Base-by-base conservation (phyloP, 495 filamentous ascomycete species). In the Aspergillus bridgeri region DNA sequence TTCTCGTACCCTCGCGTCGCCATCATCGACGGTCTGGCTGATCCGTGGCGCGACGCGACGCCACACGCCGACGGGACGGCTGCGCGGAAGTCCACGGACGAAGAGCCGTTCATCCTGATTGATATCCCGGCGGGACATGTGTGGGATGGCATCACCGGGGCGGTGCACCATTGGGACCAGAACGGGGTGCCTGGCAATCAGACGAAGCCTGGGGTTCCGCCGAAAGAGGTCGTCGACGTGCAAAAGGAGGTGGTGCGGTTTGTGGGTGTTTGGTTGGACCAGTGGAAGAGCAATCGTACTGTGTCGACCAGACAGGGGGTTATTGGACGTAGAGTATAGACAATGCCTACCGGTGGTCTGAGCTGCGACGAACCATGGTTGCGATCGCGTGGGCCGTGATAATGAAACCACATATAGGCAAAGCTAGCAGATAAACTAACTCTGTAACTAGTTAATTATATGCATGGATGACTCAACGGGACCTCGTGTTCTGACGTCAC, bases 81-180 rank as follows among this genome's bases (percentile, higher is more conserved):
- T 0, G 60, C 64, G 22, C 63, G 87, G 19, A 59, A 64, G 6
- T 85, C 75, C 42, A 89, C 86, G 1, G 69, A 74, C 0, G 69
- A 70, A 19, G 75, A 87, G 70, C 88, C 88, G 5, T 83, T 84
- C 56, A 73, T 87, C 22, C 64, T 88, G 53, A 86, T 90, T 53
- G 69, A 74, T n/a, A 23, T 68, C 4, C 18, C 48, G 2, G 60
- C 52, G 19, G 56, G 56, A 15, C 45, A 65, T 17, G 60, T 68
- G 1, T 68, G 62, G 62, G 65, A 68, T 58, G 60, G 57, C 19
- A 54, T 62, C 3, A 46, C 29, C n/a, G 78, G 75, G 0, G 84
- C 74, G 0, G 84, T 88, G 47, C 86, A 89, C 68, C 85, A 89
- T 69, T 89, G 82, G 83, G 87, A 89, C 66, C 82, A 89, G 78